Evolutionary conservation across 306 rosid species (phyloP), one percentile per base, ranked within the genome.

Genomic region (Cucumis sativus): DNA sequence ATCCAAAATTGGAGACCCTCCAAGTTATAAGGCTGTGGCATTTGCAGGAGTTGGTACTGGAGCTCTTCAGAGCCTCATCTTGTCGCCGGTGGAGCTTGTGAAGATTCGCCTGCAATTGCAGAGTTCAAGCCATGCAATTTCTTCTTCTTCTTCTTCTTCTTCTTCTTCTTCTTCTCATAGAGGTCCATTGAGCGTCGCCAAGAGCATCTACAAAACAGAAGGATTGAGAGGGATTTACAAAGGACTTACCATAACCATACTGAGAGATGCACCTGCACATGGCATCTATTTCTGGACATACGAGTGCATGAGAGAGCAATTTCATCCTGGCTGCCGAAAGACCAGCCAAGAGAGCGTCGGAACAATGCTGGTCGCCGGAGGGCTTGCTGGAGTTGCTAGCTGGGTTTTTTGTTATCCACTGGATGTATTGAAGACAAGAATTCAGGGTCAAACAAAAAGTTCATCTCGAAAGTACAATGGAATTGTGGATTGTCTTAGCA

Each of bases 281-380:
- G 87, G 93, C 7, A 45, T 95, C 72, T 92, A 92, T 84, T 95
- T 95, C 73, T 92, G 87, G 96, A 89, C 99, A n/a, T 95, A 90
- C 0, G 96, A 95, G 81, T 88, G 82, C 76, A 68, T 89, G 85
- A 87, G 93, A 64, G 99, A 95, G 86, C 83, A 41, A 49, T 83
- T 95, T 70, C 99, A 92, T 77, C 99, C 93, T 0, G 96, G 97
- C 40, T 95, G 97, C 80, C 82, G 99, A 76, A 87, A 76, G 78
- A 77, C 77, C 17, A 86, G 97, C 35, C 78, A 89, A 77, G 97
- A 92, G 71, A 87, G 86, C 83, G 37, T 95, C 56, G 30, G 75
- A 13, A 95, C 97, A 11, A 88, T 92, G 97, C 57, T 95, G 77
- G 12, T 87, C 8, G 85, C 97, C 0, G 97, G 97, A 62, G 99